Base-by-base conservation (phyloP, 768 basidiomycete genomes). In the Trametes cubensis region DNA sequence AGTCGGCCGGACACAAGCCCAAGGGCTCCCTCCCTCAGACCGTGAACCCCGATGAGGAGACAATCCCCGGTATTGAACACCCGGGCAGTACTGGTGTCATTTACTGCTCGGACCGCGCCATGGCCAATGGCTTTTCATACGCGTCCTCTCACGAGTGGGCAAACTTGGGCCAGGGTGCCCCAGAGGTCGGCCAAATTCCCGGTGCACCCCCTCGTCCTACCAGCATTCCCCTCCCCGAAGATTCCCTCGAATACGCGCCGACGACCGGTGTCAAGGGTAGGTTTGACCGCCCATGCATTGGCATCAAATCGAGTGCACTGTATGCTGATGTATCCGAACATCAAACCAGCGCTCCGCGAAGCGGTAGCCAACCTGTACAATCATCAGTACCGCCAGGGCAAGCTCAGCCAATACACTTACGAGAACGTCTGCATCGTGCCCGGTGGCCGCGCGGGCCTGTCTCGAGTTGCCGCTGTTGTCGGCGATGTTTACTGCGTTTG, bases 361-460 rank as follows among this genome's bases (percentile, higher is more conserved):
- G 93, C 94, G 2, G 95, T 98, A 30, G 95, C 95, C 13, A 78
- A 90, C 63, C 73, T 95, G 53, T 98, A 98, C 79, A 98, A 98
- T 72, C 78, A 83, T 52, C 90, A 89, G 2, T 96, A 96, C 73
- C 85, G 95, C 38, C 75, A 89, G 67, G 91, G 85, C 49, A 95
- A 90, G 76, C 61, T 74, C 8, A 93, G 90, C 66, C 82, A 95
- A 67, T 98, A 97, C 73, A 95, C 93, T 1, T 90, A 80, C 66
- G 94, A 95, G 75, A 98, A 98, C 70, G 89, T 93, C 14, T 94
- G 92, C 69, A 96, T 98, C 67, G 95, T 97, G 0, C 95, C 95
- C 14, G 95, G 95, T 46, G 95, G 95, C 17, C 87, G 94, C 56
- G 81, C 95, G 2, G 95, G 95, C 11, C 81, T 98, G 64, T 91